phyloP scores from a whole-genome alignment of 1,284 basidiomycete species.

The Microbotryomycetes sp. region DNA sequence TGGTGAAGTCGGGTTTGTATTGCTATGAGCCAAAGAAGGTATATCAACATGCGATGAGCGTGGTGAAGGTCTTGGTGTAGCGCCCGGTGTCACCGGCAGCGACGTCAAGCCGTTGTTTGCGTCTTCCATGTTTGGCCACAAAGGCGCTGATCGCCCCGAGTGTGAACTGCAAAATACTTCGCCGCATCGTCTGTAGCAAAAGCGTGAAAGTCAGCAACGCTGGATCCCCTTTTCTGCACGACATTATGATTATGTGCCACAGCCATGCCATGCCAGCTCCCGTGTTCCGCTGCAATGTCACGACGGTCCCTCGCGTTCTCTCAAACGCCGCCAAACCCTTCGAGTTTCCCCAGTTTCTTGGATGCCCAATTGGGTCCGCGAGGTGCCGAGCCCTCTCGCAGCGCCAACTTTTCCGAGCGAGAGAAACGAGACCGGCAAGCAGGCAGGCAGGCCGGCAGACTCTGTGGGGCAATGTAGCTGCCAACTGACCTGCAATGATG shows the following conservation, averaged over 20 bases:
- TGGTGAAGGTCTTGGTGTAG: slow-evolving; percentile 25
- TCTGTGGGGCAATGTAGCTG: no score
- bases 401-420: neutral
- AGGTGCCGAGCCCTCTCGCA: neutral
- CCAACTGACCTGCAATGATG: slow-evolving; percentile 29
- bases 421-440: neutral
- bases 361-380: neutral
- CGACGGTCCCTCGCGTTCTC: neutral
- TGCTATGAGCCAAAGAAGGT: slow-evolving; percentile 20
- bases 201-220: neutral
- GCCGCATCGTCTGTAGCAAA: slow-evolving; percentile 19
- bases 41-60: slow-evolving; percentile 26
- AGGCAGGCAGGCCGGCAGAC: no score
- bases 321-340: neutral
- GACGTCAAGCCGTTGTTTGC: slow-evolving; percentile 1
- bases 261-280: neutral
- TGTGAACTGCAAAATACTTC: slow-evolving; percentile 27
- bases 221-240: neutral
- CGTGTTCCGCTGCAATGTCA: neutral
- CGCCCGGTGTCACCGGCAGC: slow-evolving; percentile 1
- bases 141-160: slow-evolving; percentile 26
- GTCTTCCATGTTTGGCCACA: slow-evolving; percentile 21
- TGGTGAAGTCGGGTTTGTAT: slow-evolving; percentile 10
- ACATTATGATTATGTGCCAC: neutral
- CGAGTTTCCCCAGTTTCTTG: neutral